These are phyloP conservation scores for Stephania japonica DNA, from an alignment of 164 flowering plant species.

Conservation along the genomic window DNA sequence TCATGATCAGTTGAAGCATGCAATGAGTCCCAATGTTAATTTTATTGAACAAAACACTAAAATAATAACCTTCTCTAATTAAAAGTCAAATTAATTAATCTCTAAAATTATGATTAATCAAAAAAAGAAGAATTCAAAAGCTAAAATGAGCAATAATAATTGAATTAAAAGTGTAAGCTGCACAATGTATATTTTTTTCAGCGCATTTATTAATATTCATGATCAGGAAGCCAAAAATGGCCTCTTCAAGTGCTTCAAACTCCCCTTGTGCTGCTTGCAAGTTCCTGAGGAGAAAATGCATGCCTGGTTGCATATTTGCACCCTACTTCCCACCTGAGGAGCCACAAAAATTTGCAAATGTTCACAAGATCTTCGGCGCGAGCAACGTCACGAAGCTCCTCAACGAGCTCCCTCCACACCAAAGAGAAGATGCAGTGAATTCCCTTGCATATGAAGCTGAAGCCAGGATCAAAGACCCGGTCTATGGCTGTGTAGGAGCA, in stretches of 20 bases:
- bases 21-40: too few relatives aligned
- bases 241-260: slow-evolving; percentile 47
- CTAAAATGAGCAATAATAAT: not conserved
- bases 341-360: slow-evolving; percentile 65
- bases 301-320: slow-evolving; percentile 57
- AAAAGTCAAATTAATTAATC: too few relatives aligned
- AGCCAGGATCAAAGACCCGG: slow-evolving; percentile 66
- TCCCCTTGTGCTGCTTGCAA: slow-evolving; percentile 88
- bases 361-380: slow-evolving; percentile 82
- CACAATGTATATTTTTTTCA: not conserved
- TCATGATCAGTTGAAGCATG: not conserved
- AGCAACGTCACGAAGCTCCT: slow-evolving; percentile 74
- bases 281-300: slow-evolving; percentile 60
- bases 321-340: slow-evolving; percentile 80
- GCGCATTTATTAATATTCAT: not conserved
- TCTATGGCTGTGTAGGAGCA: slow-evolving; percentile 74
- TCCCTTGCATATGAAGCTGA: slow-evolving; percentile 80
- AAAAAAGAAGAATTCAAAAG: too few relatives aligned
- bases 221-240: slow-evolving; percentile 28
- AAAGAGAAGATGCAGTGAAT: slow-evolving; percentile 72
- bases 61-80: too few relatives aligned
- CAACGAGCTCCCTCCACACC: slow-evolving; percentile 54
- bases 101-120: too few relatives aligned
- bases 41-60: not conserved
- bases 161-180: too few relatives aligned